These are phyloP conservation scores for Fusarium humuli DNA, from an alignment of 2,329 filamentous ascomycete genomes.

Conservation along the genomic window DNA sequence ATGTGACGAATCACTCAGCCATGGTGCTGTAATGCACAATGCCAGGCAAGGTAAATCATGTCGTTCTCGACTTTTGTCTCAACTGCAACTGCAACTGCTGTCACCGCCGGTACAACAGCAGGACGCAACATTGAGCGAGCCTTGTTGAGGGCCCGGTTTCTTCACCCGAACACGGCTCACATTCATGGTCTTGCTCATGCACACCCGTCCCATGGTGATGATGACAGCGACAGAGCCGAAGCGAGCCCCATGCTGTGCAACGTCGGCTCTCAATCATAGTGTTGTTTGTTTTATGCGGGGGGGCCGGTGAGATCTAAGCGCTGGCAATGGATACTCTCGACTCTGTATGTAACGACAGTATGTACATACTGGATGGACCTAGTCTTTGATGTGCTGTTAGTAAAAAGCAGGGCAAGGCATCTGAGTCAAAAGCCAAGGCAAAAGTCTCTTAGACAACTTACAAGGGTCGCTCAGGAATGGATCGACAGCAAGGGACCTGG, in stretches of 20 bases:
- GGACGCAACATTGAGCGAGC: slow-evolving; percentile 3
- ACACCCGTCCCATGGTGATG: slow-evolving; percentile 16
- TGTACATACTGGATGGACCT: neutral
- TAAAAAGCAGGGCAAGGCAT: slow-evolving; percentile 17
- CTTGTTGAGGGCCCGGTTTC: slow-evolving; percentile 14
- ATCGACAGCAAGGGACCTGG: slow-evolving; percentile 41
- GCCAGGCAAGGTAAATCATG: slow-evolving; percentile 5
- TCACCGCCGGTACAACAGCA: slow-evolving; percentile 16
- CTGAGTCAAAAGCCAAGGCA: slow-evolving; percentile 33
- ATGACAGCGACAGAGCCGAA: slow-evolving; percentile 7
- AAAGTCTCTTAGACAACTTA: slow-evolving; percentile 3
- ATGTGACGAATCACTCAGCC: slow-evolving; percentile 37
- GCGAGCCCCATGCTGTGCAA: slow-evolving; percentile 37
- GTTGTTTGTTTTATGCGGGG: slow-evolving; percentile 36
- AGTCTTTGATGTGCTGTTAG: slow-evolving; percentile 7
- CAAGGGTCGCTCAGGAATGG: slow-evolving; percentile 32
- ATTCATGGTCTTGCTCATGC: slow-evolving; percentile 12
- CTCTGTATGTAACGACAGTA: neutral
- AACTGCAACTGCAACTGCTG: slow-evolving; percentile 5
- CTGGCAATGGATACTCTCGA: slow-evolving; percentile 8
- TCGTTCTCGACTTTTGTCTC: slow-evolving; percentile 19
- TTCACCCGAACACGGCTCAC: slow-evolving; percentile 8
- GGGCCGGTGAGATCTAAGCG: slow-evolving; percentile 32
- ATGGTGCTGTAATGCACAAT: slow-evolving; percentile 1
- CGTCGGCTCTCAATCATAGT: slow-evolving; percentile 25